A percentile compares a stretch with the other conserved stretches of the same genome.
Conservation (phyloP, 2,329 filamentous ascomycete genomes). For the Aspergillaceae sp. region DNA sequence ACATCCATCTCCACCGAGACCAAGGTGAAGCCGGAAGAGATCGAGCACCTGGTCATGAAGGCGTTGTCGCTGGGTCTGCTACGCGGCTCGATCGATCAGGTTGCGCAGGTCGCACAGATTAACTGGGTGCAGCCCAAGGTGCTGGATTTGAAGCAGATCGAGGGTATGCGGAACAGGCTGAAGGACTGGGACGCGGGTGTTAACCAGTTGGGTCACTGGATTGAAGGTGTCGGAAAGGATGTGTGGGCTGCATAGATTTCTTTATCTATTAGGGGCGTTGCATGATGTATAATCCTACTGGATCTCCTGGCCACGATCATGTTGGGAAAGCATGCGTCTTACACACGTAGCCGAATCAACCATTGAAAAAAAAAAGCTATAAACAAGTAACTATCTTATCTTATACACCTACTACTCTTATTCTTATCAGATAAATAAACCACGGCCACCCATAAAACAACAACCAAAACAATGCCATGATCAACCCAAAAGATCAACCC, state of each 20-base stretch:
- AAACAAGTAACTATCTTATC: too few relatives aligned
- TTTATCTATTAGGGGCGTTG: constrained; percentile 3
- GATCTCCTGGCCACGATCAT: constrained; percentile 4
- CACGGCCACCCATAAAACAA: neutral
- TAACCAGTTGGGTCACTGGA: constrained; percentile 94
- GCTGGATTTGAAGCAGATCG: constrained; percentile 88
- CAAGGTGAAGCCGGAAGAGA: constrained; percentile 81
- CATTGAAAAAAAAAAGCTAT: too few relatives aligned
- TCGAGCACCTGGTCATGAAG: constrained; percentile 98
- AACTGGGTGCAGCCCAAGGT: constrained; percentile 99
- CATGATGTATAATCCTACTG: constrained; percentile 12
- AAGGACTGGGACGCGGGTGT: constrained; percentile 95
- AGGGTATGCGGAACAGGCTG: constrained; percentile 77
- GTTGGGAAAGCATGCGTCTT: neutral
- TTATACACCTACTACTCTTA: neutral
- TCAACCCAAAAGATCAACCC: constrained; percentile 4
- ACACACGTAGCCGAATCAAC: too few relatives aligned
- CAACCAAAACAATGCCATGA: neutral
- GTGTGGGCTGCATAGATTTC: constrained; percentile 72
- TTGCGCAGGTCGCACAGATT: constrained; percentile 86
- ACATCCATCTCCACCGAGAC: constrained; percentile 81
- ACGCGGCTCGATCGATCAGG: constrained; percentile 90
- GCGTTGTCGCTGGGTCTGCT: constrained; percentile 88
- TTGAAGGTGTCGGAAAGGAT: constrained; percentile 85
- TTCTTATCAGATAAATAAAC: neutral